These are phyloP conservation scores for Ogataea methylovora DNA, from an alignment of 805 yeast genomes.

Conservation along the genomic window DNA sequence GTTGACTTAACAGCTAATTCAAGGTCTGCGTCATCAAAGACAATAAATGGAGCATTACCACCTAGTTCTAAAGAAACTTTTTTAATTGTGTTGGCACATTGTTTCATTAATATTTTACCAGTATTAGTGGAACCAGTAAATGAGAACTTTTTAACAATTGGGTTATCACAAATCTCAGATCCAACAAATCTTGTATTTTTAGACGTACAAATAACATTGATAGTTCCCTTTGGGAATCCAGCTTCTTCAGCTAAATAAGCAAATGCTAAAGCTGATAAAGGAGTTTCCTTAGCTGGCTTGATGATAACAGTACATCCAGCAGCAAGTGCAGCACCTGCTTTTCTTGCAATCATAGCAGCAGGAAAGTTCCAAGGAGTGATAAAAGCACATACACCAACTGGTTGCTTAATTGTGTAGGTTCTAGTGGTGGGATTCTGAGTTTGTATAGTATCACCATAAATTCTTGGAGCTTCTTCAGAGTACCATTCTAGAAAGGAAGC, in stretches of 20 bases:
- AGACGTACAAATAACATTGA: slow-evolving; percentile 67
- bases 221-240: slow-evolving; percentile 72
- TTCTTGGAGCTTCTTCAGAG: slow-evolving; percentile 72
- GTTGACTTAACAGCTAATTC: slow-evolving; percentile 65
- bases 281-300: slow-evolving; percentile 72
- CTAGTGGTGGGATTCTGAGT: slow-evolving; percentile 40
- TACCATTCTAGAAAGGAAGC: slow-evolving; percentile 85
- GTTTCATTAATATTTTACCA: slow-evolving; percentile 60
- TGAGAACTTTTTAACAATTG: slow-evolving; percentile 49
- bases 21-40: slow-evolving; percentile 56
- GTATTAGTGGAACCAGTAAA: slow-evolving; percentile 64
- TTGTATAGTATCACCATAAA: slow-evolving; percentile 53
- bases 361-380: slow-evolving; percentile 74
- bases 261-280: slow-evolving; percentile 56
- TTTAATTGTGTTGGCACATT: slow-evolving; percentile 54
- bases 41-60: slow-evolving; percentile 63
- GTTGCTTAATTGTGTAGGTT: slow-evolving; percentile 53
- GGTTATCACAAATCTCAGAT: slow-evolving; percentile 52
- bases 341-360: slow-evolving; percentile 69
- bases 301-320: slow-evolving; percentile 69
- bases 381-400: slow-evolving; percentile 59
- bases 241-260: slow-evolving; percentile 53
- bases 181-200: slow-evolving; percentile 71
- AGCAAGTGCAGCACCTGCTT: slow-evolving; percentile 75
- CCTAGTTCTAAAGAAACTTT: slow-evolving; percentile 66